Base-by-base conservation (phyloP, 257 asterid species). In the Primulina eburnea region DNA sequence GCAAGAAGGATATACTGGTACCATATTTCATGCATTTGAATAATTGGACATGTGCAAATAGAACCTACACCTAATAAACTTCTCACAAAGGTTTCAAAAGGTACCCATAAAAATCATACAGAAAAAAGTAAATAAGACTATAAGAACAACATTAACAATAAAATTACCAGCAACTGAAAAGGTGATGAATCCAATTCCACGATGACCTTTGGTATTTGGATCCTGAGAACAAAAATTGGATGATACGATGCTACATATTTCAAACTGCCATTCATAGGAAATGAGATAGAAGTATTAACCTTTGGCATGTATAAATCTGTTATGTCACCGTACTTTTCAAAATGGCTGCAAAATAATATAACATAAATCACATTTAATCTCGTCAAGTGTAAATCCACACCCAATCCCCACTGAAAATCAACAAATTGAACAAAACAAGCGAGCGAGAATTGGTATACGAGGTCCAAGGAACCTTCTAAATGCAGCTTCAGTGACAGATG, bases 171-270 rank as follows among this genome's bases (percentile, higher is more conserved):
- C 78, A 84, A 79, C 81, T 20, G 89, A 85, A 65, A 94, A 94
- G 75, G 97, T 94, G 80, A 94, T 82, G 55, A 91, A 94, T 53
- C 99, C 99, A 77, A 94, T 94, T 79, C 97, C 99, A 78, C 99
- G 99, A 71, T 94, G 99, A 68, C 95, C 92, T 80, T 88, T 89
- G 63, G 96, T 84, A 55, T 80, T 75, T 69, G 96, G 96, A 85
- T 94, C 99, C 99, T 94, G 78, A 55, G 50, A 58, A 81, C 58
- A 62, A 59, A 38, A 70, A 38, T 40, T 32, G 68, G 28, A 62
- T 26, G 64, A 76, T 34, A 43, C 40, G 17, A 4, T 29, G 21
- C 37, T 63, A 64, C 67, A 62, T 47, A 62, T 29, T 43, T 30
- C 47, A 43, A 38, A 32, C 28, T 6, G 33, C n/a, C 21, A 12